These are phyloP conservation scores for Umbelopsis isabellina DNA, from an alignment of 192 early-diverging fungal species.

Conservation along the genomic window DNA sequence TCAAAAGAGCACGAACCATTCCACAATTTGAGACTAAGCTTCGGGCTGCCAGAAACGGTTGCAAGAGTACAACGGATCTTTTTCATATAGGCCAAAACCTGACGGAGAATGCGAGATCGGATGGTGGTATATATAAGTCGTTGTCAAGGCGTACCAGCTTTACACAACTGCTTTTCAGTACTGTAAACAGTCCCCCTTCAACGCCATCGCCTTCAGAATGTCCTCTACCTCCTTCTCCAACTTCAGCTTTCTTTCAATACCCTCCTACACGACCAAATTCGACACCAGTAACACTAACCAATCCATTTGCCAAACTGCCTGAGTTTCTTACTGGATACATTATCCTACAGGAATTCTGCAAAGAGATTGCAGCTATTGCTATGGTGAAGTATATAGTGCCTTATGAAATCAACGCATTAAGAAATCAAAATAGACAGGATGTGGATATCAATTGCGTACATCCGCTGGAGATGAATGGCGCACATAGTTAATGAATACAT, in stretches of 20 bases:
- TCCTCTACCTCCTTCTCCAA: constrained; percentile 23
- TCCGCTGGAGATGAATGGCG: neutral
- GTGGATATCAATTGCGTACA: neutral
- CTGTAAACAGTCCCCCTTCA: constrained; percentile 7
- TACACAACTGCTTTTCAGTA: constrained; percentile 34
- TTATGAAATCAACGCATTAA: neutral
- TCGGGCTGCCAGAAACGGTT: constrained; percentile 34
- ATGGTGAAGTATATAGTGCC: constrained; percentile 37
- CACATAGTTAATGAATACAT: no score
- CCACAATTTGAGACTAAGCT: constrained; percentile 46
- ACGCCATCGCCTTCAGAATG: neutral
- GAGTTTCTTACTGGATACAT: constrained; percentile 62
- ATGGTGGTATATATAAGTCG: neutral
- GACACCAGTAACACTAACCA: constrained; percentile 43
- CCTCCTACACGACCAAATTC: constrained; percentile 31
- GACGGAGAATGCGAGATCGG: neutral
- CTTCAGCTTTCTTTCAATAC: constrained; percentile 33
- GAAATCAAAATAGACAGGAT: no score
- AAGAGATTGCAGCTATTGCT: constrained; percentile 60
- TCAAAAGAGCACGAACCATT: constrained; percentile 37
- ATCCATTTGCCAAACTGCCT: constrained; percentile 39
- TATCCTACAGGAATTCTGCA: constrained; percentile 64
- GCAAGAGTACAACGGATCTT: constrained; percentile 10
- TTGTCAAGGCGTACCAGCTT: constrained; percentile 22
- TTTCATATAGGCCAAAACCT: neutral